These are phyloP conservation scores for Cicer arietinum DNA, from an alignment of 306 rosid species.

Conservation along the genomic window DNA sequence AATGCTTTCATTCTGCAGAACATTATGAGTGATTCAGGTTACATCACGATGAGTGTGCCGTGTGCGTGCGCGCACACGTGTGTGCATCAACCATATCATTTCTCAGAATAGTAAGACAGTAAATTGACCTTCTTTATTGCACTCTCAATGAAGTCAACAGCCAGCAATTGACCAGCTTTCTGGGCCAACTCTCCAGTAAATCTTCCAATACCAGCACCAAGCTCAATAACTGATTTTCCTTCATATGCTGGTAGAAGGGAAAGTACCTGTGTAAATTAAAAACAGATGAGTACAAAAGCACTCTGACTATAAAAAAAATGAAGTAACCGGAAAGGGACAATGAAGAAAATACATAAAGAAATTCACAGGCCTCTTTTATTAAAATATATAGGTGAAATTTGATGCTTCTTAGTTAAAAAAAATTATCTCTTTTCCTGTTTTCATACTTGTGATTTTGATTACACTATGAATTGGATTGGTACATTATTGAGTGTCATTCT, in stretches of 20 bases:
- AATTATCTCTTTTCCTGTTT: not conserved
- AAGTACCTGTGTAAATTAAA: conserved; percentile 62
- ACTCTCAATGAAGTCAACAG: conserved; percentile 87
- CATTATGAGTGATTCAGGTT: conserved; percentile 23
- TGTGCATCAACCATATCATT: conserved; percentile 20
- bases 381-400: not conserved
- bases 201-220: conserved; percentile 98
- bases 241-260: conserved; percentile 75
- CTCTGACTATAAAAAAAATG: not conserved
- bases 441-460: conserved; percentile 16
- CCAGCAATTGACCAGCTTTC: conserved; percentile 82
- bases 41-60: not conserved
- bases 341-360: not conserved
- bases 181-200: conserved; percentile 86
- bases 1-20: conserved; percentile 73
- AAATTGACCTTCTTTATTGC: conserved; percentile 80
- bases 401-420: not conserved
- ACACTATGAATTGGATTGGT: conserved; percentile 1
- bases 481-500: not conserved
- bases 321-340: not conserved
- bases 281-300: conserved; percentile 42
- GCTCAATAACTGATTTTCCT: conserved; percentile 84
- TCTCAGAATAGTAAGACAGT: conserved; percentile 12
- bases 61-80: not conserved
- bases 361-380: not conserved